Evolutionary conservation across 2,329 filamentous ascomycete species (phyloP), one percentile per base, ranked within the genome.

Genomic region (Leptographium flavum): DNA sequence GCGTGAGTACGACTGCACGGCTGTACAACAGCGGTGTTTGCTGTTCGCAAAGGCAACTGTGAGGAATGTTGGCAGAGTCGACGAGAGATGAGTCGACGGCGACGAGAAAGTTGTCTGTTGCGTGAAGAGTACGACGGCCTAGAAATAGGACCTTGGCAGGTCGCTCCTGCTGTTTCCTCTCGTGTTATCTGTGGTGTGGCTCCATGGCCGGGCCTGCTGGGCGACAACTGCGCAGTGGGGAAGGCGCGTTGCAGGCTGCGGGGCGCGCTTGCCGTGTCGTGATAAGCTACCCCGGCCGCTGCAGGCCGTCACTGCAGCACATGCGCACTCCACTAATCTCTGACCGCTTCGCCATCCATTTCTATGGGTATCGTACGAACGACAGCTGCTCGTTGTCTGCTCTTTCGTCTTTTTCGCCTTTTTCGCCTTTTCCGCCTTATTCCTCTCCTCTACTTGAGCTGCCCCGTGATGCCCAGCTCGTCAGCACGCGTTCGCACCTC

Each of bases 401-500:
- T 28, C 17, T 27, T 4, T 39, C 4, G 2, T 39, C 19, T 4
- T 15, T 38, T n/a, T 32, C 15, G 21, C 15, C 22, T 22, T 30
- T 30, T 22, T 5, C 22, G 10, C 17, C 21, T 38, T 25, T n/a
- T n/a, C n/a, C n/a, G n/a, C 33, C 36, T 23, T 5, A 19, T 38
- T 38, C 7, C 13, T 13, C 13, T n/a, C 13, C 27, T 19, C 10
- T 17, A 46, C 37, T 45, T 36, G 23, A 51, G 28, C 31, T 40
- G 28, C 5, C 38, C 27, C 2, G 19, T 39, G 19, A 72, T 71
- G 1, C 64, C 69, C 45, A 83, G 55, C 55, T 82, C 75, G 22
- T 64, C 59, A 48, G 63, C 69, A 50, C 63, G 67, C 45, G 55
- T 59, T 39, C 63, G 60, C 22, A 86, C 70, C 55, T 80, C 75